Percentiles rank a stretch among this genome's conserved stretches.
Conservation (phyloP, 2,329 filamentous ascomycete genomes). For the Pseudocercospora fuligena region DNA sequence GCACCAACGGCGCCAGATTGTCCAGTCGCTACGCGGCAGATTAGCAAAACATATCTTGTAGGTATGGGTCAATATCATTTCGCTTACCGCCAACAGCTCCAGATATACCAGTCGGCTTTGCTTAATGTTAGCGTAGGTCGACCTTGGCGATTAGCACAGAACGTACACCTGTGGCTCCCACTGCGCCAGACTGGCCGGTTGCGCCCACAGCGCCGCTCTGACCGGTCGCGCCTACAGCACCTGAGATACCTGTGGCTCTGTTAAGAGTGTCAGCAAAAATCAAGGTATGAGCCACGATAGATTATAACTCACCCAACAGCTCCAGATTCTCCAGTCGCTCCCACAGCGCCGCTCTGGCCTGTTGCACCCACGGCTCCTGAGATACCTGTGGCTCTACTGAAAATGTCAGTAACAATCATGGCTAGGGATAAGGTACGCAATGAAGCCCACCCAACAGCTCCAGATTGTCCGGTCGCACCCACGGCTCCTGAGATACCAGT, state of each 20-base stretch:
- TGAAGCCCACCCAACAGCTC: too few species aligned
- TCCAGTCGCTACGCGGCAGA: too few species aligned
- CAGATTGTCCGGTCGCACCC: not conserved
- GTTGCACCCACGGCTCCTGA: not conserved
- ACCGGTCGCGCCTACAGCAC: conserved; percentile 9
- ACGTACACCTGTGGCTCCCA: conserved; percentile 7
- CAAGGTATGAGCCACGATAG: too few species aligned
- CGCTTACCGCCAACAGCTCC: not conserved
- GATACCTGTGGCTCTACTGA: not conserved
- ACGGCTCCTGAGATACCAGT: conserved; percentile 2
- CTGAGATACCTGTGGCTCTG: not conserved
- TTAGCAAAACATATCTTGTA: too few species aligned
- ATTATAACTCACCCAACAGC: too few species aligned
- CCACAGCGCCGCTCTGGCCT: not conserved
- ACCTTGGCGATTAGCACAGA: not conserved
- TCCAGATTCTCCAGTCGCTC: not conserved
- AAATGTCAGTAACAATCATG: not conserved
- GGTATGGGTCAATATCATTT: too few species aligned
- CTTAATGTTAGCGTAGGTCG: not conserved
- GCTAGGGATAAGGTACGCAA: too few species aligned
- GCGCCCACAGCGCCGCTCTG: conserved; percentile 1
- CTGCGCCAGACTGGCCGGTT: conserved; percentile 7
- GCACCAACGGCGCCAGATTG: too few species aligned
- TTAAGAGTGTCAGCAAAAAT: not conserved
- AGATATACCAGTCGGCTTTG: conserved; percentile 6